Conservation (phyloP, 495 filamentous ascomycete species). For the Aspergillus bertholletiae region DNA sequence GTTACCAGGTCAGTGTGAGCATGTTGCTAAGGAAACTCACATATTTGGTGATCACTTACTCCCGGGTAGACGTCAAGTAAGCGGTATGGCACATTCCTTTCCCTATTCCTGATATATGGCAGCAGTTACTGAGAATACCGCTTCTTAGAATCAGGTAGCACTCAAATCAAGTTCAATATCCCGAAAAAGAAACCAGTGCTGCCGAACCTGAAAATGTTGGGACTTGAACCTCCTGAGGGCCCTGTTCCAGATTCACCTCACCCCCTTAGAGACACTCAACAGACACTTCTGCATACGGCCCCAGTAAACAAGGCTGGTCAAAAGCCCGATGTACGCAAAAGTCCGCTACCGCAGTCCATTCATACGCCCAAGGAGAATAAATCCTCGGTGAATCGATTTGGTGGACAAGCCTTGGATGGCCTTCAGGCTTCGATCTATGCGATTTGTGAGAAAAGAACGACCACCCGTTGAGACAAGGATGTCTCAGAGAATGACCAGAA, state of each 20-base stretch:
- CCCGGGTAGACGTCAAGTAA: conserved; percentile 12
- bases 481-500: neutral
- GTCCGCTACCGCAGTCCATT: conserved; percentile 12
- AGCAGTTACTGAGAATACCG: neutral
- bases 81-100: neutral
- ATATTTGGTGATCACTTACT: conserved; percentile 19
- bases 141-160: neutral
- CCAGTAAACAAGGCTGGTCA: neutral
- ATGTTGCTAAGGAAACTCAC: neutral
- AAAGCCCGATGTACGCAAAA: neutral
- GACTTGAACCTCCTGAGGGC: neutral
- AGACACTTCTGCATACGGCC: neutral
- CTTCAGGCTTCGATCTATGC: conserved; percentile 8
- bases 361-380: conserved; percentile 9
- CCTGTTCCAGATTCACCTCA: neutral
- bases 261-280: neutral
- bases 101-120: neutral
- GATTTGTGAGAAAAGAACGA: neutral
- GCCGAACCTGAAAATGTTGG: neutral
- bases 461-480: neutral
- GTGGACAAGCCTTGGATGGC: neutral
- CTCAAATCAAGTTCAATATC: neutral
- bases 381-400: neutral
- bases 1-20: conserved; percentile 14
- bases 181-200: neutral